Evolutionary conservation across 306 rosid species (phyloP), one percentile per base, ranked within the genome.

Genomic region (Amphicarpaea edgeworthii): DNA sequence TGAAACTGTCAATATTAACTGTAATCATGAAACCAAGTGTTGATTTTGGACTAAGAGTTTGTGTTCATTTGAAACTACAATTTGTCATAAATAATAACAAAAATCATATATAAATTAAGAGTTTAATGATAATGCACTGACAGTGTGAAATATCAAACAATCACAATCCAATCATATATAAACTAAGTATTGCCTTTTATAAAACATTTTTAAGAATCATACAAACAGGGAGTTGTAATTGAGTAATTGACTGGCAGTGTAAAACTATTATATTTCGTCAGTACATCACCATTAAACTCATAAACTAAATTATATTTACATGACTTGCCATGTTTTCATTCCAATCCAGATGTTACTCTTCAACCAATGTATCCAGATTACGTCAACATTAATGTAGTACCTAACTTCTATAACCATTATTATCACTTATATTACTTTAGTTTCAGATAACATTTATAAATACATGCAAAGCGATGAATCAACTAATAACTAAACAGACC

Each of bases 1-100:
- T 32, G 50, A 46, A 60, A 75, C 63, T 17, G 34, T 62, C 24
- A 61, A 50, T 63, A 63, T 75, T 23, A 64, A 32, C 23, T n/a
- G 19, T 12, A 76, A 70, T 41, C 81, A 16, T 8, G 5, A 9
- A 59, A 17, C 8, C 21, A 12, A 21, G 10, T 6, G 45, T 16
- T 5, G 12, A 32, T 21, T 54, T 45, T 65, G 43, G 21, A 62
- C 23, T 51, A 19, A 70, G 23, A 12, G 6, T 9, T 21, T 12
- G 40, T 2, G 17, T 28, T 12, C 65, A 50, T 75, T n/a, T 1
- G 49, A 24, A 17, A 63, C 45, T n/a, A 63, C 23, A 47, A 21
- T 17, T 69, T 70, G 6, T 53, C 51, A 17, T 12, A 71, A 53
- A 30, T 12, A 32, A 70, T 7, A 41, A 66, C 14, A 45, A 24